Evolutionary conservation across 192 early-diverging fungal species (phyloP).

Genomic region (Chytriomyces sp.): DNA sequence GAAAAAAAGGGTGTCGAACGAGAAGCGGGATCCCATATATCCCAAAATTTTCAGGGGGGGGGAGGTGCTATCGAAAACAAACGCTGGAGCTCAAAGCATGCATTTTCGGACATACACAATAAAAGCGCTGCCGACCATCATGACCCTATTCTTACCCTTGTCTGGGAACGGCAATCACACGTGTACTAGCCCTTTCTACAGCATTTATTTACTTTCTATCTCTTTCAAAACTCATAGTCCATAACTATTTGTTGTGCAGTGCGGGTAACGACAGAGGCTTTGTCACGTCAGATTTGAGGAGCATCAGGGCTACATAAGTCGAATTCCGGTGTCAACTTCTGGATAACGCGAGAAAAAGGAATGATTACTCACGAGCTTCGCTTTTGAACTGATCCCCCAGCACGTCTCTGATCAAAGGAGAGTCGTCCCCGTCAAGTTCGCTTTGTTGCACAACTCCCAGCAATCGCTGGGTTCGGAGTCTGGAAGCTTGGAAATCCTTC

Average conservation of each 20-base stretch:
- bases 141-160: background rate
- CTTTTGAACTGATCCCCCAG: slow-evolving; percentile 2
- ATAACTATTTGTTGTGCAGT: slow-evolving; percentile 13
- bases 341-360: too few relatives aligned
- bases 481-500: slow-evolving; percentile 40
- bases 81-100: too few relatives aligned
- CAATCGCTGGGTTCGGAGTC: slow-evolving; percentile 19
- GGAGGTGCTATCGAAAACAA: too few relatives aligned
- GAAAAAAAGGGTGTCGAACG: too few relatives aligned
- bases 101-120: too few relatives aligned
- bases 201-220: background rate
- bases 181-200: background rate
- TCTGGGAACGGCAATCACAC: too few relatives aligned
- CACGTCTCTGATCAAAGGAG: background rate
- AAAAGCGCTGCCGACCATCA: too few relatives aligned
- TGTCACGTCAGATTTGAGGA: slow-evolving; percentile 21
- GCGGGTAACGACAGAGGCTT: slow-evolving; percentile 25
- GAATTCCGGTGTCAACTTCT: background rate
- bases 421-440: background rate
- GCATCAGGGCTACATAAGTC: background rate
- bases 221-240: background rate
- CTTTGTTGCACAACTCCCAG: background rate
- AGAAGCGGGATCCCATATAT: too few relatives aligned
- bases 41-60: too few relatives aligned
- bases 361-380: background rate